Evolutionary conservation across 305 asterid species (phyloP).

Genomic region (Solanum hybrid): DNA sequence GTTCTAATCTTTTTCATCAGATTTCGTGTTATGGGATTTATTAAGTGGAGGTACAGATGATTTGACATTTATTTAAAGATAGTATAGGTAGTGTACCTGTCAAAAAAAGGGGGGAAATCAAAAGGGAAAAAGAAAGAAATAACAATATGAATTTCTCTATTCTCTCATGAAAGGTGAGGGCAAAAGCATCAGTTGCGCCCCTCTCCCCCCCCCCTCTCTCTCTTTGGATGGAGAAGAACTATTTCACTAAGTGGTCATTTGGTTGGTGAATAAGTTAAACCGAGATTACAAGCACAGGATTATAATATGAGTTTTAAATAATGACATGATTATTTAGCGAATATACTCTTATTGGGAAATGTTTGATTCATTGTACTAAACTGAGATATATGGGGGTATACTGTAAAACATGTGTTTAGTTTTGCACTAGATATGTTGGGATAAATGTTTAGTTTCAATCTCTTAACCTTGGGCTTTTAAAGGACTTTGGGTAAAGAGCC

Average conservation of each 20-base stretch:
- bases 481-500: neutral
- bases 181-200: neutral
- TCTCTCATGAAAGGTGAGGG: neutral
- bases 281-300: neutral
- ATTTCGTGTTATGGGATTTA: neutral
- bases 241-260: neutral
- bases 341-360: neutral
- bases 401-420: neutral
- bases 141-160: neutral
- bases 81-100: neutral
- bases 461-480: neutral
- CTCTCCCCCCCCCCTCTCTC: neutral
- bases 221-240: neutral
- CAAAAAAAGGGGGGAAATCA: neutral
- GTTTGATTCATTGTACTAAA: neutral
- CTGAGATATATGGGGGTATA: neutral
- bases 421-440: neutral
- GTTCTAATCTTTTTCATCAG: neutral
- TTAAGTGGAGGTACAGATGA: neutral
- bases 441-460: neutral
- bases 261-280: neutral
- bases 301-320: neutral
- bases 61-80: neutral
- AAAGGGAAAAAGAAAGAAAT: neutral
- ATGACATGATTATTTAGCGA: neutral